Evolutionary conservation across 345 rosid genomes (phyloP).

Genomic region (Corchorus olitorius): DNA sequence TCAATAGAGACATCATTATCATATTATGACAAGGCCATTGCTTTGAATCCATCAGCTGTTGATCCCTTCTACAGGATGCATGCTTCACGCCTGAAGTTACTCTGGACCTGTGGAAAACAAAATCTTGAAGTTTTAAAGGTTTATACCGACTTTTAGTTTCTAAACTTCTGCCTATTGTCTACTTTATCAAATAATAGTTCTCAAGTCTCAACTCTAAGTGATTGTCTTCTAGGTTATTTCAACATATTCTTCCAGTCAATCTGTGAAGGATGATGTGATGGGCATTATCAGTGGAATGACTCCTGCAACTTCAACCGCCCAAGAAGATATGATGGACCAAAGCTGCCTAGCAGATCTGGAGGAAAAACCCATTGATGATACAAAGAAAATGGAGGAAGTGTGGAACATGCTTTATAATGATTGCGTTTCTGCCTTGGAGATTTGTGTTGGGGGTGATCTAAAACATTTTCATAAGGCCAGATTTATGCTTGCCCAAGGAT

Average conservation of each 20-base stretch:
- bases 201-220: conserved; percentile 27
- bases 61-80: conserved; percentile 98
- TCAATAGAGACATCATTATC: conserved; percentile 64
- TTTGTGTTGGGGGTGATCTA: conserved; percentile 92
- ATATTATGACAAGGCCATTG: conserved; percentile 75
- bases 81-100: conserved; percentile 90
- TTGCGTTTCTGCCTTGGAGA: conserved; percentile 84
- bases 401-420: conserved; percentile 90
- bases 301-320: conserved; percentile 42
- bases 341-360: conserved; percentile 39
- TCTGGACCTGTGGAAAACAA: conserved; percentile 63
- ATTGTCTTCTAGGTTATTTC: conserved; percentile 59
- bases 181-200: not conserved
- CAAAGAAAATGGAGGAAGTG: conserved; percentile 56
- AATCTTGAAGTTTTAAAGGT: conserved; percentile 81
- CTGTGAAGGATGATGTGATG: conserved; percentile 60
- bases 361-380: conserved; percentile 45
- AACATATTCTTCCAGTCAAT: conserved; percentile 56
- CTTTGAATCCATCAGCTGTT: conserved; percentile 79
- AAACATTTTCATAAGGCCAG: conserved; percentile 99
- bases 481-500: conserved; percentile 90
- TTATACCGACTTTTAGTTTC: conserved; percentile 16
- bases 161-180: conserved; percentile 3
- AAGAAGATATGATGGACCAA: conserved; percentile 43
- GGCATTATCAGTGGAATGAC: conserved; percentile 46